Evolutionary conservation across 805 yeast species (phyloP).

Genomic region (Candida rishiriensis): DNA sequence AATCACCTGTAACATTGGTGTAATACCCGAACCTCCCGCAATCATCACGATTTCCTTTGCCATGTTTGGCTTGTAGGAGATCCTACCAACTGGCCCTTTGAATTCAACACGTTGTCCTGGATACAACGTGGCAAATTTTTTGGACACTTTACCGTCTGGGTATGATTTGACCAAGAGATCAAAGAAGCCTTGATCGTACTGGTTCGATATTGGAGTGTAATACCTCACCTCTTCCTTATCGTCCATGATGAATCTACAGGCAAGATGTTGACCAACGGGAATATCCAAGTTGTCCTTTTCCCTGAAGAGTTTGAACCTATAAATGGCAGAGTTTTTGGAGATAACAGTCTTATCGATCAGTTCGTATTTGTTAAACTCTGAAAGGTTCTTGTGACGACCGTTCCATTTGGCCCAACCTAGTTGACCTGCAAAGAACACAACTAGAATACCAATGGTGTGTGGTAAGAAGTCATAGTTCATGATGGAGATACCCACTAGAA

Average conservation of each 20-base stretch:
- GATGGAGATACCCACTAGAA: conserved; percentile 56
- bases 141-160: conserved; percentile 65
- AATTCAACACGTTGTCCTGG: conserved; percentile 67
- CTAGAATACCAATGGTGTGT: conserved; percentile 34
- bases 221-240: conserved; percentile 57
- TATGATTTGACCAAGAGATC: conserved; percentile 77
- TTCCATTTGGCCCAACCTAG: conserved; percentile 33
- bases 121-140: conserved; percentile 55
- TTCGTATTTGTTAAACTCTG: conserved; percentile 62
- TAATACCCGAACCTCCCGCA: conserved; percentile 88
- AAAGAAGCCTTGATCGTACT: conserved; percentile 66
- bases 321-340: conserved; percentile 67
- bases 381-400: conserved; percentile 36
- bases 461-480: conserved; percentile 49
- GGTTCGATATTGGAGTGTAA: conserved; percentile 73
- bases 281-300: conserved; percentile 58
- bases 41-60: conserved; percentile 62
- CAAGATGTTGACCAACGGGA: conserved; percentile 75
- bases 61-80: conserved; percentile 53
- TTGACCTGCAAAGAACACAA: conserved; percentile 35
- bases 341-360: conserved; percentile 69
- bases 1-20: conserved; percentile 82
- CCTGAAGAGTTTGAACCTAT: conserved; percentile 61
- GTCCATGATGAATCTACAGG: conserved; percentile 44
- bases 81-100: conserved; percentile 77